These are phyloP conservation scores for Aspergillus nanangensis DNA, from an alignment of 495 filamentous ascomycete species.

Conservation along the genomic window DNA sequence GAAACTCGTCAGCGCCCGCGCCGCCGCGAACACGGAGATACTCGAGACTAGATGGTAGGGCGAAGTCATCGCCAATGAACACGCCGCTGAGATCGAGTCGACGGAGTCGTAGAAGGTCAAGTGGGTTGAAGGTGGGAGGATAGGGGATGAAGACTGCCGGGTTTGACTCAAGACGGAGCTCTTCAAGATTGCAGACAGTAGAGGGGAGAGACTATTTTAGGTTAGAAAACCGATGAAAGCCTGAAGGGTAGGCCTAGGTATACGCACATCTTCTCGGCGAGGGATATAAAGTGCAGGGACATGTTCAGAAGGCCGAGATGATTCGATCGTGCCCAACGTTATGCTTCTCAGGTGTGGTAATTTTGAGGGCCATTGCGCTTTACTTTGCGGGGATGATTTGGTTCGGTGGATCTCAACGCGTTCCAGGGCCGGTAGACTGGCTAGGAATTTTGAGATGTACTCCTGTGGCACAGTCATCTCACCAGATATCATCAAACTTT, in stretches of 20 bases:
- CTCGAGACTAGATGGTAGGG: slow-evolving; percentile 27
- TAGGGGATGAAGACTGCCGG: slow-evolving; percentile 18
- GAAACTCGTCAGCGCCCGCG: slow-evolving; percentile 10
- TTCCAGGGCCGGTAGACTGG: slow-evolving; percentile 36
- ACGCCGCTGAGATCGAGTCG: slow-evolving; percentile 28
- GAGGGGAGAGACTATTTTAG: slow-evolving; percentile 12
- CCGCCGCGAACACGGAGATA: slow-evolving; percentile 28
- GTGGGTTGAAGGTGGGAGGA: slow-evolving; percentile 12
- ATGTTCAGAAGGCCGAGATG: background rate
- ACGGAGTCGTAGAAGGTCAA: slow-evolving; percentile 20
- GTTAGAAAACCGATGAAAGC: background rate
- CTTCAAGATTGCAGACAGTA: slow-evolving; percentile 32
- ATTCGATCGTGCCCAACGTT: slow-evolving; percentile 18
- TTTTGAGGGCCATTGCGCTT: slow-evolving; percentile 19
- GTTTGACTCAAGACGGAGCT: slow-evolving; percentile 29
- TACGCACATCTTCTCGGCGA: slow-evolving; percentile 4
- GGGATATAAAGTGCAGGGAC: slow-evolving; percentile 18
- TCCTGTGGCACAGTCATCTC: slow-evolving; percentile 29
- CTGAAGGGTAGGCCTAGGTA: background rate
- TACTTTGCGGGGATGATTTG: slow-evolving; percentile 12
- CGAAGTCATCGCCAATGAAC: slow-evolving; percentile 11
- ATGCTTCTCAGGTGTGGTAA: slow-evolving; percentile 35
- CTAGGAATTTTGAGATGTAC: slow-evolving; percentile 31
- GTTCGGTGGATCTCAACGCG: slow-evolving; percentile 31
- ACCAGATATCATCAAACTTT: slow-evolving; percentile 34